Base-by-base conservation (phyloP, 2,329 filamentous ascomycete species). In the Pezizomycotina sp. region DNA sequence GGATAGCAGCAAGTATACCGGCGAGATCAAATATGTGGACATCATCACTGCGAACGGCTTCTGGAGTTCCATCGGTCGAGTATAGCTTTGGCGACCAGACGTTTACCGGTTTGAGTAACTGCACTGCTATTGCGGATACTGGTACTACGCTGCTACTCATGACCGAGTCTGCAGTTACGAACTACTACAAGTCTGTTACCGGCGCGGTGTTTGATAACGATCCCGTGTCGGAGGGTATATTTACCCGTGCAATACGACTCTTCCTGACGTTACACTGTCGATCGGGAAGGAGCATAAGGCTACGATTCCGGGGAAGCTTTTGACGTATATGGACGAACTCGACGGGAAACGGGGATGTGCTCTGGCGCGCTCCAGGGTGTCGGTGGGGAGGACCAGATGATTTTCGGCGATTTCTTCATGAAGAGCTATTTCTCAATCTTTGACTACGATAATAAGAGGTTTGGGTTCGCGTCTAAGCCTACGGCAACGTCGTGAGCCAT, bases 401-500 rank as follows among this genome's bases (percentile, higher is more conserved):
- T 91, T 52, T 68, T 84, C 37, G 81, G 81, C 6, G 78, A 84
- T 43, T 64, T 78, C 37, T 80, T 83, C 60, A 65, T 89, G 48
- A 89, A 89, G 68, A 69, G 69, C 36, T 63, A 78, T 45, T 83
- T 77, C 53, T 71, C 76, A 19, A 70, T 81, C 30, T 82, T 81
- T 55, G 75, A 82, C 52, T 56, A 62, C 5, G 57, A 54, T 12
- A 58, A 59, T 4, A 58, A 60, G 39, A 55, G 57, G 29, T 52
- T 70, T 18, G 65, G 65, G 6, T 64, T 68, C 43, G 65, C 65
- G 34, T 47, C 52, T 5, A 62, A 60, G 46, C 8, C 41, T n/a
- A n/a, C n/a, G n/a, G n/a, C n/a, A n/a, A n/a, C n/a, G n/a, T n/a
- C n/a, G n/a, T n/a, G n/a, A n/a, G n/a, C n/a, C n/a, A n/a, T n/a